phyloP scores from a whole-genome alignment of 163 green algal species.

The Prototheca wickerhamii region DNA sequence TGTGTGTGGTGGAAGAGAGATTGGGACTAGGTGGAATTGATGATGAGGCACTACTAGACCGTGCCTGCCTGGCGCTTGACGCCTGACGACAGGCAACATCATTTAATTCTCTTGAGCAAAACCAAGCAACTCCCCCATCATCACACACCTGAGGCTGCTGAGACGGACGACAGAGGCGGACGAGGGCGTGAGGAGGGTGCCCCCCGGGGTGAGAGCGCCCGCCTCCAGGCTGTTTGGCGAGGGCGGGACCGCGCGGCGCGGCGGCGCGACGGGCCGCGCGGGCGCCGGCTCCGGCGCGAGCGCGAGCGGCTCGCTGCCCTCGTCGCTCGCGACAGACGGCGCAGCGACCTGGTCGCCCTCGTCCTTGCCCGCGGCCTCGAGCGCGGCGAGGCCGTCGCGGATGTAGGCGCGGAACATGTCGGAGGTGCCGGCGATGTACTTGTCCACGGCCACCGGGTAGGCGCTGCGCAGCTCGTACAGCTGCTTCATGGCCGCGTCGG shows the following conservation, averaged over 20 bases:
- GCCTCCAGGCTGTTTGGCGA: too few relatives aligned
- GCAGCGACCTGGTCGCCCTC: not conserved
- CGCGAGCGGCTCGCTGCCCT: not conserved
- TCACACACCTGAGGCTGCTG: not conserved
- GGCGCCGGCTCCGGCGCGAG: not conserved
- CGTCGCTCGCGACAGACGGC: not conserved
- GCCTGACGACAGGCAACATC: too few relatives aligned
- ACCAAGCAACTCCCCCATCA: too few relatives aligned
- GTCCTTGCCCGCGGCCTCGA: constrained; percentile 13
- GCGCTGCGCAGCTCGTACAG: constrained; percentile 20
- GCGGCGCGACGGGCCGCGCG: too few relatives aligned
- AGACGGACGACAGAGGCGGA: not conserved
- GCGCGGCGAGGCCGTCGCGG: constrained; percentile 12
- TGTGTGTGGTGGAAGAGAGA: not conserved
- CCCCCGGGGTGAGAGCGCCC: too few relatives aligned
- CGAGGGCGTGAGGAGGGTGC: not conserved
- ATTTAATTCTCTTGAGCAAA: not conserved
- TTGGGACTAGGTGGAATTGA: not conserved
- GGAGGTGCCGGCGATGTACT: constrained; percentile 23
- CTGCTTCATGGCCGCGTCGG: constrained; percentile 16
- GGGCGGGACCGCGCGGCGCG: too few relatives aligned
- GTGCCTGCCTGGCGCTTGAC: too few relatives aligned
- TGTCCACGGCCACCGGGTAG: constrained; percentile 19
- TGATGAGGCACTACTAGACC: not conserved
- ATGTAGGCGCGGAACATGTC: constrained; percentile 33